A percentile compares a stretch with the other conserved stretches of the same genome.
phyloP scores from a whole-genome alignment of 2,329 filamentous ascomycete genomes.

The Alternaria consortialis region DNA sequence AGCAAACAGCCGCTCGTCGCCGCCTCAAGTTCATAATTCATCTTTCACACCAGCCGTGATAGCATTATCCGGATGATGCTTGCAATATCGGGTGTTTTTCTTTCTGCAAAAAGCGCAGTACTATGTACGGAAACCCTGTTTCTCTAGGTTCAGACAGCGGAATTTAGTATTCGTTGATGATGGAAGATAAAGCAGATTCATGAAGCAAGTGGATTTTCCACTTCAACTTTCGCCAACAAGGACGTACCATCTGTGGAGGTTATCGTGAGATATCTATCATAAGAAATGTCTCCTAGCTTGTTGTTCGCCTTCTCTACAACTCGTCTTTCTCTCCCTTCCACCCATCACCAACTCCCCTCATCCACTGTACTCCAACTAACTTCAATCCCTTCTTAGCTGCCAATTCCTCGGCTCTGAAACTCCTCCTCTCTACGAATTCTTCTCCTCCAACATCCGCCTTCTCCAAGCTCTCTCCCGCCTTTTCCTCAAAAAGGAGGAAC shows the following conservation, averaged over 20 bases:
- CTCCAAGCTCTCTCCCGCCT: constrained; percentile 25
- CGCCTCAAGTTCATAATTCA: no score
- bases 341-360: constrained; percentile 50
- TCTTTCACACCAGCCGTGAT: no score
- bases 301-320: constrained; percentile 4
- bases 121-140: no score
- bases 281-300: neutral
- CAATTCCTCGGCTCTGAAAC: constrained; percentile 37
- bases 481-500: constrained; percentile 44
- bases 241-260: neutral
- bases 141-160: no score
- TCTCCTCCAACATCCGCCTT: constrained; percentile 47
- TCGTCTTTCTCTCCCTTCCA: constrained; percentile 37
- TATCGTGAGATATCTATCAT: neutral
- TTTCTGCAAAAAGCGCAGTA: no score
- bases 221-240: neutral
- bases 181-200: neutral
- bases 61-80: no score
- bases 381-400: constrained; percentile 37
- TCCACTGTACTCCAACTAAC: constrained; percentile 49
- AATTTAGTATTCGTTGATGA: neutral
- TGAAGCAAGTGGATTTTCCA: neutral
- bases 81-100: no score
- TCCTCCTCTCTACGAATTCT: constrained; percentile 48
- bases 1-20: no score